A percentile compares a stretch with the other conserved stretches of the same genome.
These are phyloP conservation scores for Epichloe sibirici DNA, from an alignment of 2,329 filamentous ascomycete genomes.

Conservation along the genomic window DNA sequence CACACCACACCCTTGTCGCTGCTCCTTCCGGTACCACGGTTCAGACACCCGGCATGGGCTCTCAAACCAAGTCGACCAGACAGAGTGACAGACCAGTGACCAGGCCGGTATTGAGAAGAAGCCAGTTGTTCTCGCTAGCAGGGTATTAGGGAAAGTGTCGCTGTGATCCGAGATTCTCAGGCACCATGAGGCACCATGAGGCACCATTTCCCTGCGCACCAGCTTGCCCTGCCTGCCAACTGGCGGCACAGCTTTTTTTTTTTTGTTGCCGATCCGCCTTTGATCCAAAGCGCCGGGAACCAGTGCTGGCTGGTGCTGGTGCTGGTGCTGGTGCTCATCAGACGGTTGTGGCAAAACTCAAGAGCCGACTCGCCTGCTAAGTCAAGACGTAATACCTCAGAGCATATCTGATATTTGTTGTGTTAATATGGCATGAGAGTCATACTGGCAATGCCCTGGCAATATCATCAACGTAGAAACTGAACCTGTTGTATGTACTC, in stretches of 20 bases:
- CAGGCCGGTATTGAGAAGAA: background rate
- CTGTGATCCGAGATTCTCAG: background rate
- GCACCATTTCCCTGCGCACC: background rate
- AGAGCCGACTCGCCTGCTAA: background rate
- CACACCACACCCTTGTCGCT: conserved; percentile 4
- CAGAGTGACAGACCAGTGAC: too few relatives aligned
- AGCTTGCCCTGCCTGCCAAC: background rate
- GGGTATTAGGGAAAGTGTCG: background rate
- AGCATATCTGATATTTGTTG: background rate
- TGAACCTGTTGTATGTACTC: background rate
- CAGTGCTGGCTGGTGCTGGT: too few relatives aligned
- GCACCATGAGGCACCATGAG: too few relatives aligned
- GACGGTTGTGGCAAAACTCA: background rate
- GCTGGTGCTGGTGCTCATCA: background rate
- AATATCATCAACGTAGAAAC: background rate
- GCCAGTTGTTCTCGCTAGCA: background rate
- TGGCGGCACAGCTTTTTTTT: too few relatives aligned
- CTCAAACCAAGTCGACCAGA: background rate
- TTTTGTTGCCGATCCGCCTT: background rate
- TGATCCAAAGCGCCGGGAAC: background rate
- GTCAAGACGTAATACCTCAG: background rate
- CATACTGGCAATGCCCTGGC: background rate
- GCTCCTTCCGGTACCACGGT: conserved; percentile 3
- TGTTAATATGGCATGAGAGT: too few relatives aligned
- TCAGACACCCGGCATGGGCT: background rate